Evolutionary conservation across 1,284 basidiomycete genomes (phyloP).

Genomic region (Abortiporus biennis): DNA sequence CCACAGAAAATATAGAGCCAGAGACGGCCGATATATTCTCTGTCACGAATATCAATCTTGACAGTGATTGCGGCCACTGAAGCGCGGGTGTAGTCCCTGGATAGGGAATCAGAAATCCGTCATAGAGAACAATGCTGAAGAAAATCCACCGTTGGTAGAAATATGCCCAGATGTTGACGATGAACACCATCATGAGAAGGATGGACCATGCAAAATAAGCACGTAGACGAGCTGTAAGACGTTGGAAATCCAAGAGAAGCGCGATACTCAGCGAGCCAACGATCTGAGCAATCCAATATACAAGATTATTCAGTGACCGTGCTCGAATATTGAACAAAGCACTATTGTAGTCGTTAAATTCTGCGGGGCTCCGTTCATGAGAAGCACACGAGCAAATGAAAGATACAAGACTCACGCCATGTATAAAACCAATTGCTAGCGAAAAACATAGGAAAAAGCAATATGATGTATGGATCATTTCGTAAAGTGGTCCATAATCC

Average conservation of each 20-base stretch:
- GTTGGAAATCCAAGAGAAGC: conserved; percentile 52
- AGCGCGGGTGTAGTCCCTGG: conserved; percentile 57
- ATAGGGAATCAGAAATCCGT: conserved; percentile 1
- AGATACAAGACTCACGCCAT: conserved; percentile 45
- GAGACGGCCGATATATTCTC: conserved; percentile 43
- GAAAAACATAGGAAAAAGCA: conserved; percentile 46
- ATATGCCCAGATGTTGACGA: conserved; percentile 64
- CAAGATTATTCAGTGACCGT: conserved; percentile 59
- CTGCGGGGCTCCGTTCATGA: conserved; percentile 22
- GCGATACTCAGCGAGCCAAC: conserved; percentile 60
- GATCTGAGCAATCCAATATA: conserved; percentile 67
- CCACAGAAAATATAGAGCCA: conserved; percentile 54
- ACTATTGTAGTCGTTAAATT: conserved; percentile 64
- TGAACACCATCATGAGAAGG: conserved; percentile 54
- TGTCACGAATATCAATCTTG: conserved; percentile 51
- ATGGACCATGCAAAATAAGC: conserved; percentile 60
- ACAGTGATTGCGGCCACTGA: conserved; percentile 28
- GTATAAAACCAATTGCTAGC: conserved; percentile 77
- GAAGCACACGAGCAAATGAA: background rate
- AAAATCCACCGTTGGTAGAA: conserved; percentile 57
- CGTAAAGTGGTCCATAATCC: conserved; percentile 40
- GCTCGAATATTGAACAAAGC: conserved; percentile 63
- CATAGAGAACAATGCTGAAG: background rate
- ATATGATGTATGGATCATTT: conserved; percentile 43
- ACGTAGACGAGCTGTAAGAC: conserved; percentile 48